Evolutionary conservation across 306 rosid species (phyloP).

Genomic region (Vicia sativa): DNA sequence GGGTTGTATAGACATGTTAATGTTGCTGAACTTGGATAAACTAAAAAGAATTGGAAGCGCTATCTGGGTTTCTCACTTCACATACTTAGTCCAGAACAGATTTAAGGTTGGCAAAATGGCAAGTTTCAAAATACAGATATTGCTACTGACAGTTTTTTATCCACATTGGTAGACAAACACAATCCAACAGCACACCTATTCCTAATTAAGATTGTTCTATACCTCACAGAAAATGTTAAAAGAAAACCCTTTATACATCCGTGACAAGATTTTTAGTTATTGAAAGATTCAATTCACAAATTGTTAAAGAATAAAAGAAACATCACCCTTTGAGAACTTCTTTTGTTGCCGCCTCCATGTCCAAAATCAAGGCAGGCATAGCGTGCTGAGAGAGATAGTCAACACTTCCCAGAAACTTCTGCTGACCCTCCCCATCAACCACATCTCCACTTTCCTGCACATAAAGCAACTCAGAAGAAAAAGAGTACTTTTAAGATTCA

Average conservation of each 20-base stretch:
- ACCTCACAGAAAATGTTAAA: background rate
- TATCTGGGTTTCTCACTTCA: slow-evolving; percentile 17
- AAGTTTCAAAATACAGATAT: slow-evolving; percentile 30
- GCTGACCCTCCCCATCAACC: slow-evolving; percentile 73
- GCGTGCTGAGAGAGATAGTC: slow-evolving; percentile 74
- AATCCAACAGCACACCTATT: slow-evolving; percentile 17
- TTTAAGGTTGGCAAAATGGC: slow-evolving; percentile 19
- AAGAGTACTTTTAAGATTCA: slow-evolving; percentile 21
- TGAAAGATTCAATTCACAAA: slow-evolving; percentile 25
- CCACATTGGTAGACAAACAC: background rate
- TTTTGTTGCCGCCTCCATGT: slow-evolving; percentile 67
- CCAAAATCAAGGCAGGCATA: slow-evolving; percentile 68
- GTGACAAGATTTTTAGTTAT: slow-evolving; percentile 15
- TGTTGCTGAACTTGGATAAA: background rate
- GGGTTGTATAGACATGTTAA: slow-evolving; percentile 27
- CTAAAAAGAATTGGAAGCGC: slow-evolving; percentile 29
- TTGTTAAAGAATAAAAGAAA: slow-evolving; percentile 36
- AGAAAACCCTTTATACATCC: slow-evolving; percentile 12
- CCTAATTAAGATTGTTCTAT: slow-evolving; percentile 17
- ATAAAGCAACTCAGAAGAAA: slow-evolving; percentile 30
- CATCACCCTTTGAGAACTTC: slow-evolving; percentile 85
- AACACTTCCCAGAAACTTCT: slow-evolving; percentile 78
- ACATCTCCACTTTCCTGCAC: slow-evolving; percentile 74
- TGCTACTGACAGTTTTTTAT: slow-evolving; percentile 22
- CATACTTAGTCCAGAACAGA: slow-evolving; percentile 27